These are phyloP conservation scores for Colletotrichum horii DNA, from an alignment of 2,329 filamentous ascomycete species.

Conservation along the genomic window DNA sequence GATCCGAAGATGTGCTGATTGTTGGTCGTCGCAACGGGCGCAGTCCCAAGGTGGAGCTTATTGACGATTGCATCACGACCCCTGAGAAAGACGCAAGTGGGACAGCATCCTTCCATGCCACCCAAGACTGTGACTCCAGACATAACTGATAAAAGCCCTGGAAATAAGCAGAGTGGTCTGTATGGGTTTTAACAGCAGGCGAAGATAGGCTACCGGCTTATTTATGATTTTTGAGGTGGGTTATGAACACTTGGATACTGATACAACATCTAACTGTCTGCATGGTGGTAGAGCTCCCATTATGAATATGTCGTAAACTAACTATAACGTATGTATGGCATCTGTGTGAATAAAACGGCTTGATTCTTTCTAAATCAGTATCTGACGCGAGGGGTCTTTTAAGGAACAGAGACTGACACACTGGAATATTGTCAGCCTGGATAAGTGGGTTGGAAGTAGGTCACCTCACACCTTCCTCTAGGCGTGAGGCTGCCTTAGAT, in stretches of 20 bases:
- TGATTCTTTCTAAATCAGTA: too few species aligned
- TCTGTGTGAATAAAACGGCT: too few species aligned
- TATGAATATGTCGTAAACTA: too few species aligned
- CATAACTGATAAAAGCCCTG: accelerated
- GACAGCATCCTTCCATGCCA: background rate
- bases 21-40: background rate
- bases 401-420: too few species aligned
- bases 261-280: background rate
- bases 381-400: too few species aligned
- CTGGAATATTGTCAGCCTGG: too few species aligned
- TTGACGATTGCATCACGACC: background rate
- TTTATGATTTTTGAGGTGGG: background rate
- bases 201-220: accelerated
- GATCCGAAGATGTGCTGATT: background rate
- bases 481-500: too few species aligned
- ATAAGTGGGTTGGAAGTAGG: too few species aligned
- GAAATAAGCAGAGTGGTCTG: background rate
- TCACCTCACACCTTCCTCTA: too few species aligned
- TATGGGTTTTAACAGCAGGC: background rate
- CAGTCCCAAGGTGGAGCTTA: background rate
- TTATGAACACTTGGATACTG: background rate
- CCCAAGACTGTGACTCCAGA: accelerated
- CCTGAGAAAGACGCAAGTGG: background rate
- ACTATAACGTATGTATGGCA: too few species aligned
- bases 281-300: background rate